phyloP scores from a whole-genome alignment of 176 grass and related monocot genomes.

The Zizania latifolia region DNA sequence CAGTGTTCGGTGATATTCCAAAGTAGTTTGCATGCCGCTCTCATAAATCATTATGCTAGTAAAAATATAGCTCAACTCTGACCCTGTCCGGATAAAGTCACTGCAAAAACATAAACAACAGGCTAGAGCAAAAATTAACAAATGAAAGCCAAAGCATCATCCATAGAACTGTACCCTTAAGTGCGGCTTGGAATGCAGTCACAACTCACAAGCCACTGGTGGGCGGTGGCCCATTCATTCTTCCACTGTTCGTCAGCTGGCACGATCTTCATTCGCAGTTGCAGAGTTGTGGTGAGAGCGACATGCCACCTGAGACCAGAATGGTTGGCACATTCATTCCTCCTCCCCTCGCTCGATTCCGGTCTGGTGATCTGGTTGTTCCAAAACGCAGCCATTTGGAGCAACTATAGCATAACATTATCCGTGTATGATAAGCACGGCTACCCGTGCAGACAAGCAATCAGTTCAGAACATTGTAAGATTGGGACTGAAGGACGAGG shows the following conservation, averaged over 20 bases:
- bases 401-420: neutral
- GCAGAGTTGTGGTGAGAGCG: slow-evolving; percentile 2
- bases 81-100: no score
- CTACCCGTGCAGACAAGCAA: neutral
- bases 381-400: neutral
- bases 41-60: no score
- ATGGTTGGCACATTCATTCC: neutral
- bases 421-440: neutral
- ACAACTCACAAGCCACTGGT: no score
- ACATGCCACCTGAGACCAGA: slow-evolving; percentile 2
- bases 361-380: neutral
- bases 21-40: no score
- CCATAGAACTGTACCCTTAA: neutral
- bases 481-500: neutral
- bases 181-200: neutral
- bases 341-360: no score
- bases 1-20: no score
- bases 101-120: no score
- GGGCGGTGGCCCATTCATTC: no score
- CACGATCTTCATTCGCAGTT: slow-evolving; percentile 12
- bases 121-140: neutral
- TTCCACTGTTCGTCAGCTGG: neutral
- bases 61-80: no score
- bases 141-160: neutral
- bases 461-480: neutral